Percentiles rank a stretch among this genome's conserved stretches.
Evolutionary conservation across 2,329 filamentous ascomycete species (phyloP).

Genomic region (Verruconis gallopava): DNA sequence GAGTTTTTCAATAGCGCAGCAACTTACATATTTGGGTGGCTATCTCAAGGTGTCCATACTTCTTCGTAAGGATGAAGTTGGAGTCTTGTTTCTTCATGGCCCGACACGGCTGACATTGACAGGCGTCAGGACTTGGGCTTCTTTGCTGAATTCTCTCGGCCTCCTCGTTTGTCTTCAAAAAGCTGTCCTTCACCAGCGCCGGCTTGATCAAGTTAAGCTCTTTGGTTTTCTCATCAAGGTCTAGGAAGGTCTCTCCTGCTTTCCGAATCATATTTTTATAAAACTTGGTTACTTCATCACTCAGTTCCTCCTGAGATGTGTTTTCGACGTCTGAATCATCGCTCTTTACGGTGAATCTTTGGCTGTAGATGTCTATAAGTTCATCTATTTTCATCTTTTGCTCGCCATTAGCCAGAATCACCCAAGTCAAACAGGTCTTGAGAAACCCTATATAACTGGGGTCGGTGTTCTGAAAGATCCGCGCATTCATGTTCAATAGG

Average conservation of each 20-base stretch:
- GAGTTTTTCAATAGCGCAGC: background rate
- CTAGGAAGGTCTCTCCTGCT: background rate
- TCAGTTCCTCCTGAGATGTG: background rate
- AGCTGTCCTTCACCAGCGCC: slow-evolving; percentile 1
- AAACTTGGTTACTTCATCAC: background rate
- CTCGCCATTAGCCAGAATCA: slow-evolving; percentile 4
- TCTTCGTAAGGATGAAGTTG: slow-evolving; percentile 1
- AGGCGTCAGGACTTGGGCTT: background rate
- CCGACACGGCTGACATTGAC: background rate
- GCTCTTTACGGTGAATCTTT: background rate
- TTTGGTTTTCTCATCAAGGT: slow-evolving; percentile 1
- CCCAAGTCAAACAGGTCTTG: slow-evolving; percentile 6
- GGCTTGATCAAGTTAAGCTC: slow-evolving; percentile 6
- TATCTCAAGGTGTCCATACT: slow-evolving; percentile 2
- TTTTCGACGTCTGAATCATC: background rate
- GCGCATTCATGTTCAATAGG: slow-evolving; percentile 1
- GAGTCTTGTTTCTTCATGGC: background rate
- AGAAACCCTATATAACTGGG: slow-evolving; percentile 3
- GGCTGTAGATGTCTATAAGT: slow-evolving; percentile 2
- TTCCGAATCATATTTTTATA: background rate
- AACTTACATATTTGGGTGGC: slow-evolving; percentile 1
- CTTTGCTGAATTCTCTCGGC: background rate
- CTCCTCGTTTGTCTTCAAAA: slow-evolving; percentile 1
- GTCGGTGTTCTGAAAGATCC: slow-evolving; percentile 1
- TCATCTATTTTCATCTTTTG: slow-evolving; percentile 6